Conservation (phyloP, 1,284 basidiomycete species). For the Boletus smithii region DNA sequence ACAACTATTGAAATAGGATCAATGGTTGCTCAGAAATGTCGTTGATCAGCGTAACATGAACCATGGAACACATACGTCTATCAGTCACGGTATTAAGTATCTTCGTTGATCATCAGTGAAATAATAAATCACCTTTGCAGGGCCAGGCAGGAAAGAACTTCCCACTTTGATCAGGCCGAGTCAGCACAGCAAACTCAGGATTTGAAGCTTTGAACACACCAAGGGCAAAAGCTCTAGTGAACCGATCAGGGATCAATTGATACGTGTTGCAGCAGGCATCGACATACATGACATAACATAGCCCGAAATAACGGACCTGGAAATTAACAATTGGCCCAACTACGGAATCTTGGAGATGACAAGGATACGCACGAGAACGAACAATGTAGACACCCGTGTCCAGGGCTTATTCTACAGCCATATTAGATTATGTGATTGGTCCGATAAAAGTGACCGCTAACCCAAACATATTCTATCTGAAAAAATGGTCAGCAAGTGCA, state of each 20-base stretch:
- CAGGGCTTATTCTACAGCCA: background rate
- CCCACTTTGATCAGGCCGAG: background rate
- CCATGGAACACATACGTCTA: too few relatives aligned
- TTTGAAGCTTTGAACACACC: background rate
- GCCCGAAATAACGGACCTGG: slow-evolving; percentile 1
- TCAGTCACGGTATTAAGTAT: too few relatives aligned
- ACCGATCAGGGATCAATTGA: background rate
- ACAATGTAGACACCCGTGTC: too few relatives aligned
- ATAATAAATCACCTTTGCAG: background rate
- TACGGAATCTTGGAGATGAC: background rate
- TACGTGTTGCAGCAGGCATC: background rate
- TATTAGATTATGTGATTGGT: background rate
- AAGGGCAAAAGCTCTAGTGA: background rate
- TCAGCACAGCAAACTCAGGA: background rate
- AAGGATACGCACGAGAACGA: background rate
- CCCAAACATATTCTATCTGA: slow-evolving; percentile 4
- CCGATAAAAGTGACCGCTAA: background rate
- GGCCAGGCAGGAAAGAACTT: background rate
- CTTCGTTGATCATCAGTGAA: background rate
- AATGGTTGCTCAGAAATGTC: too few relatives aligned
- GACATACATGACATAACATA: background rate
- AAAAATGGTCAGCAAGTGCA: background rate
- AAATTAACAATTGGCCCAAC: background rate
- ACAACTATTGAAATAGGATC: too few relatives aligned
- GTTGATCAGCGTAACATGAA: too few relatives aligned